Evolutionary conservation across 1,139 yeast species (phyloP).

Genomic region (Saccharomyces pastorianus): DNA sequence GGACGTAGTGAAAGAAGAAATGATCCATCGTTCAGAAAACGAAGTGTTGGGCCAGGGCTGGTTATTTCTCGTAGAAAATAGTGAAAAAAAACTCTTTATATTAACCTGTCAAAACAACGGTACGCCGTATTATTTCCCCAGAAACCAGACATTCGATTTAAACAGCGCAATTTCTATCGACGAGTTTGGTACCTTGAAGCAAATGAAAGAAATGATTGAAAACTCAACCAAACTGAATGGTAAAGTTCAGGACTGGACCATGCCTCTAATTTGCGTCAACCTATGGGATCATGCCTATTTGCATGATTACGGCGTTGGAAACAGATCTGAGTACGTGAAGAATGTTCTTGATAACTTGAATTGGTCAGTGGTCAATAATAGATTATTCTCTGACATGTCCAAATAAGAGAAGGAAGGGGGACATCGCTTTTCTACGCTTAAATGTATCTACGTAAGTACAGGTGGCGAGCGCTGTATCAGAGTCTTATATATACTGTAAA

Average conservation of each 20-base stretch:
- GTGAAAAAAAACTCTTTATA: slow-evolving; percentile 56
- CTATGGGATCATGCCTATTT: slow-evolving; percentile 86
- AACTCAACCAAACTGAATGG: slow-evolving; percentile 13
- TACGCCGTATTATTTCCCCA: slow-evolving; percentile 74
- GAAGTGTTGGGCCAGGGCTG: slow-evolving; percentile 63
- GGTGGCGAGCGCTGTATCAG: not conserved
- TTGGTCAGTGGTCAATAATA: slow-evolving; percentile 75
- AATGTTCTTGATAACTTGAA: slow-evolving; percentile 73
- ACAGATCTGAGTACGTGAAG: slow-evolving; percentile 64
- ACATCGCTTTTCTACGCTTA: slow-evolving; percentile 1
- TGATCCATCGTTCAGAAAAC: slow-evolving; percentile 40
- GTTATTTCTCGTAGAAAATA: slow-evolving; percentile 75
- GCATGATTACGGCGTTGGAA: slow-evolving; percentile 73
- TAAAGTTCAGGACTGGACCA: slow-evolving; percentile 53
- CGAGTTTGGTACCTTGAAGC: slow-evolving; percentile 42
- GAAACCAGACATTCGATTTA: slow-evolving; percentile 68
- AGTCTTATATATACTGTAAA: not conserved
- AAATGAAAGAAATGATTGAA: slow-evolving; percentile 40
- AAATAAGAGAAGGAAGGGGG: slow-evolving; percentile 2
- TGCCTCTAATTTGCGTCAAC: slow-evolving; percentile 74
- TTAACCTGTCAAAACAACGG: slow-evolving; percentile 76
- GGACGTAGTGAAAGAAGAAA: slow-evolving; percentile 34
- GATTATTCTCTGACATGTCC: slow-evolving; percentile 35
- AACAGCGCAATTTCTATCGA: slow-evolving; percentile 52
- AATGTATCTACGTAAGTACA: slow-evolving; percentile 5